A percentile compares a stretch with the other conserved stretches of the same genome.
These are phyloP conservation scores for Posidonia australis DNA, from an alignment of 106 monocot species.

Conservation along the genomic window DNA sequence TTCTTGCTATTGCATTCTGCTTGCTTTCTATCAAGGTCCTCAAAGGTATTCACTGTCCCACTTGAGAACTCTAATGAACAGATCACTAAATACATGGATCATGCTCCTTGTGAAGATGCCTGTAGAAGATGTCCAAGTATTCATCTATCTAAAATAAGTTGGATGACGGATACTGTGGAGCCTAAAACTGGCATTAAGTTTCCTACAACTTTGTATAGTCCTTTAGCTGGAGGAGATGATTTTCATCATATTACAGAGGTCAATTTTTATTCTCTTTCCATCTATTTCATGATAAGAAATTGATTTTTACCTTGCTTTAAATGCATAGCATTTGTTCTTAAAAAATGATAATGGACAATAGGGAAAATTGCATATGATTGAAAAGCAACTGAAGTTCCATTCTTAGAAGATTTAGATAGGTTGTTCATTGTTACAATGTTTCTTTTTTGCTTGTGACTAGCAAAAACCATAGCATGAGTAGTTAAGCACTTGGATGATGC, in stretches of 20 bases:
- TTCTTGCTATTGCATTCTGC: not conserved
- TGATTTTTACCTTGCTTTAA: no score
- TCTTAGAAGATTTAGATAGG: no score
- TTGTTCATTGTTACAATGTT: no score
- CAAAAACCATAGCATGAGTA: no score
- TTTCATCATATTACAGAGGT: constrained; percentile 50
- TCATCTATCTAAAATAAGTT: constrained; percentile 27
- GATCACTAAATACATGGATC: constrained; percentile 14
- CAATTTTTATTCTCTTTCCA: not conserved
- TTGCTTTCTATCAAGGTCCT: constrained; percentile 32
- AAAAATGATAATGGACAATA: no score
- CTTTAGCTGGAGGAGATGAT: constrained; percentile 30
- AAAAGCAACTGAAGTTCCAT: no score
- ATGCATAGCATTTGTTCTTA: no score
- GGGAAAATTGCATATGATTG: no score
- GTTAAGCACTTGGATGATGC: no score
- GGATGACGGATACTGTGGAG: constrained; percentile 59
- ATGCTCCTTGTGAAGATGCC: constrained; percentile 8
- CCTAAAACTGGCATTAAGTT: constrained; percentile 86
- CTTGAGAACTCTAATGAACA: constrained; percentile 23
- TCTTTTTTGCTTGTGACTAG: no score
- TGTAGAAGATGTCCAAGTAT: constrained; percentile 28
- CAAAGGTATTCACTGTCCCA: constrained; percentile 44
- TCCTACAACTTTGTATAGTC: constrained; percentile 47
- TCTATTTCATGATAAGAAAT: no score